Evolutionary conservation across 73 alveolate species (phyloP).

Genomic region (Tetrahymena borealis): DNA sequence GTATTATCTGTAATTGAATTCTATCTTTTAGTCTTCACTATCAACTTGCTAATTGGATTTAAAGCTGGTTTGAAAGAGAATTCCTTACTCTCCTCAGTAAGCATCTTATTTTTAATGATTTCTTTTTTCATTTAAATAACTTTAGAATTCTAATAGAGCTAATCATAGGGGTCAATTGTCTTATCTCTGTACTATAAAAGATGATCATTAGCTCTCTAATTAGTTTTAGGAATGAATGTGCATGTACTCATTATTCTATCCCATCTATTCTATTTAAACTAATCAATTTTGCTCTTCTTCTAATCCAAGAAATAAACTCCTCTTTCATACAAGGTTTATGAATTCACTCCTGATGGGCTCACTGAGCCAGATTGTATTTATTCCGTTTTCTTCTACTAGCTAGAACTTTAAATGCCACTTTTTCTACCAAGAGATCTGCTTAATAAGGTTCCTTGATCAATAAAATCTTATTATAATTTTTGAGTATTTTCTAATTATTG

Average conservation of each 20-base stretch:
- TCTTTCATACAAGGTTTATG: not conserved
- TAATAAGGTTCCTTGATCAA: no score
- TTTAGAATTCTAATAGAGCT: not conserved
- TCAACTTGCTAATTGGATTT: not conserved
- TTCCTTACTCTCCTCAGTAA: not conserved
- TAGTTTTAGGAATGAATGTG: not conserved
- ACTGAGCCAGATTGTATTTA: not conserved
- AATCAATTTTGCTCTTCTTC: not conserved
- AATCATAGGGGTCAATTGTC: not conserved
- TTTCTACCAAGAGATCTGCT: not conserved
- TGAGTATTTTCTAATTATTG: no score
- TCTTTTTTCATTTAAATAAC: not conserved
- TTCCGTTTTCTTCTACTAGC: not conserved
- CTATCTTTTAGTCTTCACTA: not conserved
- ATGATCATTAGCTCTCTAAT: not conserved
- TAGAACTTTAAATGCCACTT: not conserved
- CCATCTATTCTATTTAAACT: not conserved
- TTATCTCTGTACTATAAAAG: not conserved
- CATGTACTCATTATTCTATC: not conserved
- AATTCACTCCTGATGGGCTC: not conserved
- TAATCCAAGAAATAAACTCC: not conserved
- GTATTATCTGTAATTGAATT: not conserved
- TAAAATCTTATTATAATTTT: no score
- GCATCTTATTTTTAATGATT: not conserved
- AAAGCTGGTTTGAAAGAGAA: not conserved